phyloP scores from a whole-genome alignment of 139 green algal genomes.

The Coccomyxa sp. region DNA sequence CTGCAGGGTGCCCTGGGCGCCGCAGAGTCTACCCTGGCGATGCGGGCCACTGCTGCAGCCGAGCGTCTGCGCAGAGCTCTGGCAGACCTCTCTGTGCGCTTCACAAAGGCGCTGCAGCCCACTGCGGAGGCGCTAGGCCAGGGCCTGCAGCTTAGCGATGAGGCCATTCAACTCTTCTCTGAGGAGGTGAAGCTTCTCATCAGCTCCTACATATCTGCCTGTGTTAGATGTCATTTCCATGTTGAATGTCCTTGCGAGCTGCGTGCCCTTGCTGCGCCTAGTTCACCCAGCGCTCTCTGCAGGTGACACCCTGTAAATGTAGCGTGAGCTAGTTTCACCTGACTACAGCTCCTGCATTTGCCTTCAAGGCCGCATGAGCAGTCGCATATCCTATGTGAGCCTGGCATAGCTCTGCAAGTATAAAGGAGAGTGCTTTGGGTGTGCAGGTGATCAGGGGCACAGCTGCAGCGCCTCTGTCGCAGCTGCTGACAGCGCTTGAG shows the following conservation, averaged over 20 bases:
- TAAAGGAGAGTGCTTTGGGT: constrained; percentile 5
- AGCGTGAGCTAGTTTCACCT: too few species aligned
- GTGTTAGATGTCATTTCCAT: too few species aligned
- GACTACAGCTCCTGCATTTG: too few species aligned
- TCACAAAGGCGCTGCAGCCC: constrained; percentile 29
- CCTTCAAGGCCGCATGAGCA: too few species aligned
- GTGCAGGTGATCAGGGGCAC: constrained; percentile 60
- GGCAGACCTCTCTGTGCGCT: constrained; percentile 24
- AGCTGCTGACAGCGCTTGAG: constrained; percentile 64
- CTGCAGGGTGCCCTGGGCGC: constrained; percentile 1
- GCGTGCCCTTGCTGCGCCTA: too few species aligned
- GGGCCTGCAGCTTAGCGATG: constrained; percentile 27
- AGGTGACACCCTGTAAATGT: background rate
- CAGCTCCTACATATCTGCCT: too few species aligned
- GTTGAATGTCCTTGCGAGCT: too few species aligned
- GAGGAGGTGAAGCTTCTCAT: constrained; percentile 43
- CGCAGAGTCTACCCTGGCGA: background rate
- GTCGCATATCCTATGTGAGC: too few species aligned
- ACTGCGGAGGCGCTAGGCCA: constrained; percentile 44
- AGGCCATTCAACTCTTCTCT: background rate
- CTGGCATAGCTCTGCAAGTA: too few species aligned
- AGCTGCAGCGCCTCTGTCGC: constrained; percentile 53
- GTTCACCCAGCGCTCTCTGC: background rate
- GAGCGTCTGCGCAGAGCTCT: constrained; percentile 63
- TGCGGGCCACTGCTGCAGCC: constrained; percentile 52